Evolutionary conservation across 2,329 filamentous ascomycete genomes (phyloP), one percentile per base, ranked within the genome.

Genomic region (Cercospora zeae-maydis): DNA sequence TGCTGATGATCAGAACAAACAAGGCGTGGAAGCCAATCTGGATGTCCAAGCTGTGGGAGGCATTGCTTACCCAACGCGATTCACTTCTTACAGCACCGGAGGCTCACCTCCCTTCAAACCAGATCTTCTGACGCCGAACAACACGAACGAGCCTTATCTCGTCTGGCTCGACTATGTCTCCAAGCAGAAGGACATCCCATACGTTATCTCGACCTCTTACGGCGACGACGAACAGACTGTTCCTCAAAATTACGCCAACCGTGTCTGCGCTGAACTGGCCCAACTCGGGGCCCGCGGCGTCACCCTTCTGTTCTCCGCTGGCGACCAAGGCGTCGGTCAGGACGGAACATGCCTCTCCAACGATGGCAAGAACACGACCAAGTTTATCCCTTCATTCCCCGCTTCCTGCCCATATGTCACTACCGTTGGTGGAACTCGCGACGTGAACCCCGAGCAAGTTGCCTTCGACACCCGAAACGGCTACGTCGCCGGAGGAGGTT

Each of bases 241-340:
- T 0, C 87, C 87, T 0, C 70, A 76, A 2, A 79, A 81, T 31
- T 90, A 89, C 69, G 83, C 84, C 11, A 76, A 78, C 49, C 81
- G 81, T 49, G 84, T 88, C 14, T 90, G 87, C 78, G 81, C 83
- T 63, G 77, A 86, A 69, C 86, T 88, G 69, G 84, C 83, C 56
- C 81, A 87, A 67, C 83, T 89, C 51, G 86, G 86, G 14, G 82
- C 84, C 1, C 84, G 86, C 45, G 88, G 87, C n/a, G 82, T 87
- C 5, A 84, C 83, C 0, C 79, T 89, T 10, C 75, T 89, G 16
- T 85, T 86, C 37, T 82, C 84, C 13, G 84, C 83, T 10, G 88
- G 88, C 4, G 87, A 91, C 67, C 76, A 76, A 16, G 86, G 86
- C 31, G 80, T 86, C 16, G 84, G 83, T 14, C 74, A 74, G 36